Conservation (phyloP, 2,329 filamentous ascomycete species). For the Corinectria fuckeliana region DNA sequence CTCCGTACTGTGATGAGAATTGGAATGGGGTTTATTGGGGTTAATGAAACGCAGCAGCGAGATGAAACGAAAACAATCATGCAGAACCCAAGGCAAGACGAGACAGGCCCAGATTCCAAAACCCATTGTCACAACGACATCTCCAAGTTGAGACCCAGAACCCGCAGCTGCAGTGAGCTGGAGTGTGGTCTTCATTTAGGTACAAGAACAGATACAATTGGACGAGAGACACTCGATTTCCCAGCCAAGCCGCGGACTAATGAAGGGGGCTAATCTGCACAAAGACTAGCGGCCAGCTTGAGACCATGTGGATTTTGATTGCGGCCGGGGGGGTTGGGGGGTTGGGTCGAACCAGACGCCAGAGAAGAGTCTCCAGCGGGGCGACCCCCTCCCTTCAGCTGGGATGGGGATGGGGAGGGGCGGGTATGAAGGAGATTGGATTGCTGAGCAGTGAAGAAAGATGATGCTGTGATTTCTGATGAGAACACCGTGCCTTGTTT, state of each 20-base stretch:
- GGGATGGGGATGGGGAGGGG: constrained; percentile 26
- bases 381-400: constrained; percentile 3
- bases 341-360: constrained; percentile 1
- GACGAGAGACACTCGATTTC: neutral
- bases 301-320: constrained; percentile 26
- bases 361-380: neutral
- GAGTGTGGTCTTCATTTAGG: too few species aligned
- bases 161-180: constrained; percentile 1
- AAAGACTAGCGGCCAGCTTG: constrained; percentile 27
- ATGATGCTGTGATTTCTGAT: too few species aligned
- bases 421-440: constrained; percentile 30
- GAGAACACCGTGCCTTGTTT: too few species aligned
- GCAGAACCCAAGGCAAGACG: constrained; percentile 3
- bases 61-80: constrained; percentile 11
- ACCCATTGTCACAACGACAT: neutral
- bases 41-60: constrained; percentile 12
- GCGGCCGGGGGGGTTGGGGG: constrained; percentile 13
- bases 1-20: neutral
- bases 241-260: constrained; percentile 2
- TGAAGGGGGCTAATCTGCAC: neutral
- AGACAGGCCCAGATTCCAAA: constrained; percentile 4
- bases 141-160: neutral
- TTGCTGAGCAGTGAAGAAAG: constrained; percentile 3
- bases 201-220: neutral
- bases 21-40: neutral